These are phyloP conservation scores for Chrysophaeum taylorii DNA, from an alignment of 352 stramenopile genomes.

Conservation along the genomic window DNA sequence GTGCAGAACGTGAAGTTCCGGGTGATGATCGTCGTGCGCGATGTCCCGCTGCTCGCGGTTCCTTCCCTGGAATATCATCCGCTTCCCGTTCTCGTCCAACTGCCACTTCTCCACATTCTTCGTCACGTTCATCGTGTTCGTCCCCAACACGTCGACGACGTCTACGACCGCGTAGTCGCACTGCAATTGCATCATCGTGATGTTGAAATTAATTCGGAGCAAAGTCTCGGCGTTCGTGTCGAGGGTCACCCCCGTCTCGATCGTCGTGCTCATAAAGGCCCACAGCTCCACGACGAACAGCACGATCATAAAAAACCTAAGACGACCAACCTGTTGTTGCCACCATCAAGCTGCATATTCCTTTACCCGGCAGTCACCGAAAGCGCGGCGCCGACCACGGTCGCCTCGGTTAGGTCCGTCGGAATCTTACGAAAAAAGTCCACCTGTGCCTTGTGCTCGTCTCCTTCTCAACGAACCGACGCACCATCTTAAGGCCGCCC, in stretches of 20 bases:
- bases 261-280: slow-evolving; percentile 64
- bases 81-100: slow-evolving; percentile 65
- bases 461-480: too few relatives aligned
- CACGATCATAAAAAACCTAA: slow-evolving; percentile 67
- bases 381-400: slow-evolving; percentile 17
- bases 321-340: neutral
- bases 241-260: slow-evolving; percentile 74
- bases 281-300: slow-evolving; percentile 77
- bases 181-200: slow-evolving; percentile 78
- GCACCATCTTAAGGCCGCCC: too few relatives aligned
- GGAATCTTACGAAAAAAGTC: slow-evolving; percentile 44
- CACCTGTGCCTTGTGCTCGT: too few relatives aligned
- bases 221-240: slow-evolving; percentile 44
- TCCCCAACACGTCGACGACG: slow-evolving; percentile 78
- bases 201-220: slow-evolving; percentile 59
- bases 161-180: slow-evolving; percentile 81
- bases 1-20: slow-evolving; percentile 52
- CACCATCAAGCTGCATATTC: neutral
- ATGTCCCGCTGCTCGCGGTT: slow-evolving; percentile 57
- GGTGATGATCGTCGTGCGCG: slow-evolving; percentile 53
- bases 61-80: slow-evolving; percentile 53
- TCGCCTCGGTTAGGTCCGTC: slow-evolving; percentile 41
- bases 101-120: slow-evolving; percentile 96
- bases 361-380: neutral
- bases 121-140: slow-evolving; percentile 82